These are phyloP conservation scores for Neonothopanus nambi DNA, from an alignment of 1,284 basidiomycete genomes.

Conservation along the genomic window DNA sequence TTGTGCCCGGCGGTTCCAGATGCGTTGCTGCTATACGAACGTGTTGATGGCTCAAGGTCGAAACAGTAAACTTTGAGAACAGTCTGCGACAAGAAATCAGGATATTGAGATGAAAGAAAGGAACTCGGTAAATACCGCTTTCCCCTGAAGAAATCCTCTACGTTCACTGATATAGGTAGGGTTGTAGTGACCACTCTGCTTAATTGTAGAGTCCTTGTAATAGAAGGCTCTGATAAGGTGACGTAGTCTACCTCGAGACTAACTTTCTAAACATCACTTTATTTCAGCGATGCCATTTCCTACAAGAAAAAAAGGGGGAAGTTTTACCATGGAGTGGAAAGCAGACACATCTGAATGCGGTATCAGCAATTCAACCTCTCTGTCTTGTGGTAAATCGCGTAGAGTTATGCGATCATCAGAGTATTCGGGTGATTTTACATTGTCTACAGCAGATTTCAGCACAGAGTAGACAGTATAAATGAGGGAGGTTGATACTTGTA, in stretches of 20 bases:
- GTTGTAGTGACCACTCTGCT: constrained; percentile 58
- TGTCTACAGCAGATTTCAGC: constrained; percentile 17
- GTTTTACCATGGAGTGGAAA: constrained; percentile 52
- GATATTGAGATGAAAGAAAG: constrained; percentile 1
- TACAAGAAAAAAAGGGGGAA: constrained; percentile 9
- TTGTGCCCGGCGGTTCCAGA: constrained; percentile 45
- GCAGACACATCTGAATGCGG: constrained; percentile 65
- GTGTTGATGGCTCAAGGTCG: constrained; percentile 69
- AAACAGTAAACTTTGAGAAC: constrained; percentile 80
- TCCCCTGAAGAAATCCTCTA: constrained; percentile 84
- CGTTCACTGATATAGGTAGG: constrained; percentile 80
- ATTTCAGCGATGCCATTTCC: background rate
- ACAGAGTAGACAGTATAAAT: background rate
- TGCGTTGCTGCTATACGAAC: constrained; percentile 64
- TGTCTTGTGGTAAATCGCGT: constrained; percentile 44
- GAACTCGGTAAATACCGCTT: constrained; percentile 43
- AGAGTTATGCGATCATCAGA: constrained; percentile 48
- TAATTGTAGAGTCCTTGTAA: constrained; percentile 52
- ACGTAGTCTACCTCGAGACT: constrained; percentile 60
- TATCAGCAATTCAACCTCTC: constrained; percentile 48
- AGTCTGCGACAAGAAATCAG: constrained; percentile 43
- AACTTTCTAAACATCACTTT: constrained; percentile 53
- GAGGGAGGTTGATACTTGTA: constrained; percentile 28
- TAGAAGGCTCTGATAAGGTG: constrained; percentile 51
- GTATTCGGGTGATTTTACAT: constrained; percentile 27